These are phyloP conservation scores for Amanita jacksonii DNA, from an alignment of 768 basidiomycete genomes.

Conservation along the genomic window DNA sequence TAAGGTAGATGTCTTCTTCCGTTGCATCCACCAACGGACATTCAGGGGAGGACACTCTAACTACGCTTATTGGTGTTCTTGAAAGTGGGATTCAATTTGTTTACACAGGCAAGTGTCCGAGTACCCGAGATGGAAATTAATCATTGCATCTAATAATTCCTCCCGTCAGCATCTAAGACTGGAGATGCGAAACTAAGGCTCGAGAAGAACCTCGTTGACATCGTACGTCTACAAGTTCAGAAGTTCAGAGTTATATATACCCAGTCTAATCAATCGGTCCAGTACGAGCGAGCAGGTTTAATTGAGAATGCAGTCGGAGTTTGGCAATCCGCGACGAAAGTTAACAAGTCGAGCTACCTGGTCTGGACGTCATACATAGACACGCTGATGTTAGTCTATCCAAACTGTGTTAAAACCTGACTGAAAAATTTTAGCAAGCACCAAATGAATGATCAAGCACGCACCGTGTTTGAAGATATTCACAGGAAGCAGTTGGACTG, in stretches of 20 bases:
- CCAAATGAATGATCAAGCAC: conserved; percentile 47
- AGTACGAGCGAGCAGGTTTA: conserved; percentile 43
- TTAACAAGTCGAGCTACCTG: conserved; percentile 61
- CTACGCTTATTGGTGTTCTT: conserved; percentile 44
- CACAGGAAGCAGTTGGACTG: conserved; percentile 77
- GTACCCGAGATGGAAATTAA: too few species aligned
- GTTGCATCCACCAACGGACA: background rate
- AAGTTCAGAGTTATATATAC: too few species aligned
- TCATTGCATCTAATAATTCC: background rate
- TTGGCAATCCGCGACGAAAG: conserved; percentile 59
- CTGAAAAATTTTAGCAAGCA: conserved; percentile 31
- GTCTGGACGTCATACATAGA: conserved; percentile 74
- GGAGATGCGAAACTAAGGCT: conserved; percentile 74
- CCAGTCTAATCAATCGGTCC: background rate
- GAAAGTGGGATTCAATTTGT: conserved; percentile 58
- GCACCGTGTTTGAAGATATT: conserved; percentile 57
- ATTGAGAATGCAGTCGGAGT: conserved; percentile 47
- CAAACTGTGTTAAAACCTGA: conserved; percentile 2
- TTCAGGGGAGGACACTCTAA: conserved; percentile 38
- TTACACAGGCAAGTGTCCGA: conserved; percentile 36
- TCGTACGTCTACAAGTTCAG: conserved; percentile 40
- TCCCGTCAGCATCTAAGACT: conserved; percentile 38
- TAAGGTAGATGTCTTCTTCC: conserved; percentile 12
- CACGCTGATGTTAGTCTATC: conserved; percentile 49
- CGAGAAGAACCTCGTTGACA: conserved; percentile 71